These are phyloP conservation scores for Bocquillonia castaneifolia DNA, from an alignment of 441 rosid genomes.

Conservation along the genomic window DNA sequence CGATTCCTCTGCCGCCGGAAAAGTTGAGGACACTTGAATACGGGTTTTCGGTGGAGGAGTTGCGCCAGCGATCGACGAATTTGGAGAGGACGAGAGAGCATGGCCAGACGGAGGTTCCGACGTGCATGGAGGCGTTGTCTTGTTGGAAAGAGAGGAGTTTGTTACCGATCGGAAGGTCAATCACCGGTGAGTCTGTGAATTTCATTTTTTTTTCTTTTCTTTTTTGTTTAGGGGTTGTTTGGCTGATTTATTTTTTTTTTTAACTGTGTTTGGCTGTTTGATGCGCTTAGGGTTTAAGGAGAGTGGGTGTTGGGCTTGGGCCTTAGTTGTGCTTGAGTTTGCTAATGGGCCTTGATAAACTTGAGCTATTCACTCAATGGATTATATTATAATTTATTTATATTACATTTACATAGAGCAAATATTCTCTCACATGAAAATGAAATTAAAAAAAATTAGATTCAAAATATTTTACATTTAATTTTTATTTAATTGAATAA, in stretches of 20 bases:
- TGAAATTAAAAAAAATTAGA: no score
- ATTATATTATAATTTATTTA: no score
- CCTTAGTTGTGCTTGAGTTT: no score
- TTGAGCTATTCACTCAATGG: no score
- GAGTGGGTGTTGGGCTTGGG: no score
- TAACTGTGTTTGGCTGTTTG: background rate
- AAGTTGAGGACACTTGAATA: conserved; percentile 65
- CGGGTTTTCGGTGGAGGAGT: conserved; percentile 30
- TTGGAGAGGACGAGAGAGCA: conserved; percentile 81
- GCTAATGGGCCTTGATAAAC: no score
- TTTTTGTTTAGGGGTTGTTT: no score
- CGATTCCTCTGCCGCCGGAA: conserved; percentile 56
- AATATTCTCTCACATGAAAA: no score
- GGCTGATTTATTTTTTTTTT: background rate
- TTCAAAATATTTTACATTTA: no score
- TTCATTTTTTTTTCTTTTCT: conserved; percentile 38
- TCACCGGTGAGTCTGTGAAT: conserved; percentile 78
- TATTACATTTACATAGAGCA: no score
- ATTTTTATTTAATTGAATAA: no score
- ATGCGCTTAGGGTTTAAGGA: background rate
- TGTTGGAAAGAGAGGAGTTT: conserved; percentile 62
- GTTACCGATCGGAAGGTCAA: conserved; percentile 56
- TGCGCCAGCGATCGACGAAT: conserved; percentile 76
- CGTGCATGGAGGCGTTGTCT: conserved; percentile 80
- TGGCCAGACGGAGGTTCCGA: conserved; percentile 90